Evolutionary conservation across 2,329 filamentous ascomycete species (phyloP), one percentile per base, ranked within the genome.

Genomic region (Fusarium keratoplasticum): DNA sequence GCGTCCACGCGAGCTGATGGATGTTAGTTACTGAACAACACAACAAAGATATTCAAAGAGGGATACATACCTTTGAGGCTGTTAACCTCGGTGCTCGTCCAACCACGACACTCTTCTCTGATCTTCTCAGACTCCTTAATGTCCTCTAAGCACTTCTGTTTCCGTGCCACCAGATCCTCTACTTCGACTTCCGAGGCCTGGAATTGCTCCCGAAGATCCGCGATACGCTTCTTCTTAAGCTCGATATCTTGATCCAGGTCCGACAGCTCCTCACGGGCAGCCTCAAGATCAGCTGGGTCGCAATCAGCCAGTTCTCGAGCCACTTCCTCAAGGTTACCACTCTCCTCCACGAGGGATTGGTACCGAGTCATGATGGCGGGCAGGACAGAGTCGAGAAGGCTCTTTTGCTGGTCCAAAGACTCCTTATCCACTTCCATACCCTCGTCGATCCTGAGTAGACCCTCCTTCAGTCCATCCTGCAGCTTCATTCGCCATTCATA

Each of bases 401-500:
- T 84, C 81, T 95, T 91, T 77, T 95, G 92, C 79, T 91, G 87
- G 14, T 87, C 82, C 9, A 99, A 82, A 3, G 90, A 79, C 64
- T 89, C 85, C 61, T 94, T 90, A 76, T 99, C 96, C 1, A 86
- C 85, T 55, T 90, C 89, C 90, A 99, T 94, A 22, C 92, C 94
- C 66, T 93, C 89, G 1, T 90, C 87, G 66, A 95, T 96, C 70
- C 89, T 91, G 64, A 93, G 82, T 4, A 98, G 89, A 5, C 94
- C 95, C 76, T 95, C 92, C 80, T 93, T 95, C 40, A 99, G 88
- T 20, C 94, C 93, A 72, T 92, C 84, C 65, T 95, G 91, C 27
- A 98, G 88, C 78, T 96, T 96, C 88, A 94, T 96, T 44, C 96
- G 92, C 96, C 96, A 99, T 79, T 96, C 93, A 81, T 99, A 99